A percentile compares a stretch with the other conserved stretches of the same genome.
Conservation (phyloP, 495 filamentous ascomycete species). For the Hyaloscypha bicolor region DNA sequence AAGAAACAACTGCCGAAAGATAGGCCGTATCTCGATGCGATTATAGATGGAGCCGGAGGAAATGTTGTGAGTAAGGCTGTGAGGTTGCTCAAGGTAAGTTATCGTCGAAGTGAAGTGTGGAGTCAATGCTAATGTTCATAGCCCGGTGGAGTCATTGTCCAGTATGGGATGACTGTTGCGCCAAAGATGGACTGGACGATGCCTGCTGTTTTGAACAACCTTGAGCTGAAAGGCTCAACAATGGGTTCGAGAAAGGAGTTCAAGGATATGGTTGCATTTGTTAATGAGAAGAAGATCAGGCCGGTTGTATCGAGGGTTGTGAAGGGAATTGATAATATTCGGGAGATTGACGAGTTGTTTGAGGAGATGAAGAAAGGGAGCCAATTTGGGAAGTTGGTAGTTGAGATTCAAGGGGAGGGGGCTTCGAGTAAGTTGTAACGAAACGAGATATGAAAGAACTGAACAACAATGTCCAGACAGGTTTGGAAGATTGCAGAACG, state of each 20-base stretch:
- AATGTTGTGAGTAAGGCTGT: slow-evolving; percentile 63
- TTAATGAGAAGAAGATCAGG: slow-evolving; percentile 60
- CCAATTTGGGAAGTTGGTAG: slow-evolving; percentile 79
- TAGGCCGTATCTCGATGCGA: slow-evolving; percentile 63
- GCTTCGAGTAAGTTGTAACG: slow-evolving; percentile 26
- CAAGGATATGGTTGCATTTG: slow-evolving; percentile 74
- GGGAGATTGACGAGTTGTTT: slow-evolving; percentile 68
- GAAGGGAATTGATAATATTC: slow-evolving; percentile 64
- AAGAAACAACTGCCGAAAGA: slow-evolving; percentile 55
- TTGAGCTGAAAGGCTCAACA: slow-evolving; percentile 71
- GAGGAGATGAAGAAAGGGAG: slow-evolving; percentile 73
- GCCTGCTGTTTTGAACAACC: slow-evolving; percentile 71
- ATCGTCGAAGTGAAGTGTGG: neutral
- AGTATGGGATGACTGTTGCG: slow-evolving; percentile 78
- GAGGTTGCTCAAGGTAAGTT: slow-evolving; percentile 57
- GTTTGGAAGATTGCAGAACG: too few species aligned
- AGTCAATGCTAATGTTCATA: slow-evolving; percentile 1
- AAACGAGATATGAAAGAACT: neutral
- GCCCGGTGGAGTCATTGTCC: slow-evolving; percentile 64
- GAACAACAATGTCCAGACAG: too few species aligned
- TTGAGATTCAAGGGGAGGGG: slow-evolving; percentile 35
- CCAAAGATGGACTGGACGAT: slow-evolving; percentile 75
- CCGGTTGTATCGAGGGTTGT: slow-evolving; percentile 64
- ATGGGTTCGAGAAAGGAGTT: slow-evolving; percentile 81
- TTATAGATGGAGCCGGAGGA: slow-evolving; percentile 79